Evolutionary conservation across 371 early-diverging fungal genomes (phyloP).

Genomic region (Mortierella sp.): DNA sequence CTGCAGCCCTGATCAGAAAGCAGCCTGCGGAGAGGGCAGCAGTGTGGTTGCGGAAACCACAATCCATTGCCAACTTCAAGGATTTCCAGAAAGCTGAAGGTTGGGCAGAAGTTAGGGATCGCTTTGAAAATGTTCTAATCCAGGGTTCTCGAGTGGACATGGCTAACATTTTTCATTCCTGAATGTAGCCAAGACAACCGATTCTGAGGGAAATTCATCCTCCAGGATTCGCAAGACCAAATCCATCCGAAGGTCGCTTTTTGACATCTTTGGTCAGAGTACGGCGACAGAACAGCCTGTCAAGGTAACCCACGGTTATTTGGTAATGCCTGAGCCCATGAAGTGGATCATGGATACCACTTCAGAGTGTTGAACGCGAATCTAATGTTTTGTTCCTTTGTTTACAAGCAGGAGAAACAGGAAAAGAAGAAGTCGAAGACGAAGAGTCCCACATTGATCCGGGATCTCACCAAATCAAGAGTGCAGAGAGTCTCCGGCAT

Average conservation of each 20-base stretch:
- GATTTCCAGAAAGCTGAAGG: conserved; percentile 24
- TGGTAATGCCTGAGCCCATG: no score
- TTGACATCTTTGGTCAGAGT: conserved; percentile 41
- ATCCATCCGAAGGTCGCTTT: conserved; percentile 39
- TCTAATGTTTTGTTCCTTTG: no score
- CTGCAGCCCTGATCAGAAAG: conserved; percentile 12
- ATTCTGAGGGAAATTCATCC: conserved; percentile 7
- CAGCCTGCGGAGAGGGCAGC: conserved; percentile 36
- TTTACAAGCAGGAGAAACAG: background rate
- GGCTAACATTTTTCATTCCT: background rate
- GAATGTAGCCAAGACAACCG: background rate
- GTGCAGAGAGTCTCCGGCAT: conserved; percentile 30
- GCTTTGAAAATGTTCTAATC: no score
- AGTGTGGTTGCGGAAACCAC: conserved; percentile 42
- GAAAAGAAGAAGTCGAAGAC: conserved; percentile 16
- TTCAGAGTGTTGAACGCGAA: background rate
- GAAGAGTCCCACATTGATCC: conserved; percentile 33
- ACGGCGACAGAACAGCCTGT: background rate
- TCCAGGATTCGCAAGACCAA: conserved; percentile 32
- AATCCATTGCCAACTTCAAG: conserved; percentile 35
- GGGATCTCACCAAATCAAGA: conserved; percentile 31
- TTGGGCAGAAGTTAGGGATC: background rate
- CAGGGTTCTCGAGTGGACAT: no score
- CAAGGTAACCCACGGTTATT: conserved; percentile 19
- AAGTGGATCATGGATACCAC: background rate